Evolutionary conservation across 805 yeast genomes (phyloP).

Genomic region (Dipodascopsis tothii): DNA sequence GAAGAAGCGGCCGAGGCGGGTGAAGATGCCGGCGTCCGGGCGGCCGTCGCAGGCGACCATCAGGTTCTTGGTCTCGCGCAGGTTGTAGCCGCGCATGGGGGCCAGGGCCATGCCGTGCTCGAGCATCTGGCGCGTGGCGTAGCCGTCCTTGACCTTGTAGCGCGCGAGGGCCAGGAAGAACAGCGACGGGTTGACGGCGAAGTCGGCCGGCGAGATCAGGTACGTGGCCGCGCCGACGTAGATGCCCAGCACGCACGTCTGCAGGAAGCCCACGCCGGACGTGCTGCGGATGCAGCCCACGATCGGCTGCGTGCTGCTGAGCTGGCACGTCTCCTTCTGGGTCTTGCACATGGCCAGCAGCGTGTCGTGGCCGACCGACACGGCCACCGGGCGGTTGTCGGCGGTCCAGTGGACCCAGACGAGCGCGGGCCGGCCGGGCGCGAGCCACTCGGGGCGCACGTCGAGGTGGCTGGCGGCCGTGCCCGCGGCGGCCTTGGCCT

Average conservation of each 20-base stretch:
- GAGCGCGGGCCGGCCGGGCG: conserved; percentile 43
- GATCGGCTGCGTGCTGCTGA: conserved; percentile 62
- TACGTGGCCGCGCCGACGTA: conserved; percentile 82
- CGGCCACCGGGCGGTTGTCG: conserved; percentile 60
- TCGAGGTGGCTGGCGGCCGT: conserved; percentile 24
- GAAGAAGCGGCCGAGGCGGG: conserved; percentile 54
- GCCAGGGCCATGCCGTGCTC: conserved; percentile 57
- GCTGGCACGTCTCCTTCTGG: conserved; percentile 83
- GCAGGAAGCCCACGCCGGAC: conserved; percentile 79
- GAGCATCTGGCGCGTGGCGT: conserved; percentile 76
- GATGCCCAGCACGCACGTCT: conserved; percentile 74
- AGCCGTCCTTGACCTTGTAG: conserved; percentile 76
- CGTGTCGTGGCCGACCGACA: conserved; percentile 49
- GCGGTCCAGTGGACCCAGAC: conserved; percentile 66
- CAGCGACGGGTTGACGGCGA: conserved; percentile 62
- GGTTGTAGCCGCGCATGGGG: conserved; percentile 53
- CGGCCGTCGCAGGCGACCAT: conserved; percentile 75
- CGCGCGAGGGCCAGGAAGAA: conserved; percentile 66
- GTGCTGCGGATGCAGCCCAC: conserved; percentile 83
- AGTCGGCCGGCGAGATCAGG: conserved; percentile 69
- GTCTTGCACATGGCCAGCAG: conserved; percentile 77
- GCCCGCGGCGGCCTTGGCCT: conserved; percentile 36
- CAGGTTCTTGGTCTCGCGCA: conserved; percentile 64
- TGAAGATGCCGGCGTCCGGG: conserved; percentile 55
- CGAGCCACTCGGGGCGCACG: conserved; percentile 26